phyloP scores from a whole-genome alignment of 345 rosid species.

The Excoecaria agallocha region DNA sequence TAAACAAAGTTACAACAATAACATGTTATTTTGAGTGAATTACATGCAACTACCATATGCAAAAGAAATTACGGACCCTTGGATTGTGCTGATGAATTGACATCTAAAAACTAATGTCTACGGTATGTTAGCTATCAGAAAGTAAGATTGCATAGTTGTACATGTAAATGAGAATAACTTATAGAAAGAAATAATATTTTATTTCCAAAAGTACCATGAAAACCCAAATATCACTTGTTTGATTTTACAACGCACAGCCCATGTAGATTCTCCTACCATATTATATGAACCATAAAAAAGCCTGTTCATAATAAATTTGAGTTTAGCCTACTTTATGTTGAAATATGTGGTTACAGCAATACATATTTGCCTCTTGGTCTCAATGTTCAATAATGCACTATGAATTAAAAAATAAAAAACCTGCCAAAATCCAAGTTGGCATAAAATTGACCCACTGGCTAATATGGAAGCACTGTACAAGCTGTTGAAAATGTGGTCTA shows the following conservation, averaged over 20 bases:
- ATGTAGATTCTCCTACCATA: neutral
- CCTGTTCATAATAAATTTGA: neutral
- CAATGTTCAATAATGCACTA: conserved; percentile 4
- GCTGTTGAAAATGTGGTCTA: neutral
- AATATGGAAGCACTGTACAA: neutral
- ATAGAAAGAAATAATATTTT: neutral
- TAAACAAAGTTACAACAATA: neutral
- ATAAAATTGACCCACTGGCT: neutral
- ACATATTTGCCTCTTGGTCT: neutral
- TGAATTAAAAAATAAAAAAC: neutral
- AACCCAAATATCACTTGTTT: neutral
- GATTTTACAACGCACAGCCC: neutral
- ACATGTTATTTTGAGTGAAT: neutral
- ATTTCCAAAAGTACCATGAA: neutral
- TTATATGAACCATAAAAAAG: neutral
- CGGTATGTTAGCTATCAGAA: neutral
- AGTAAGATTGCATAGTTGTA: neutral
- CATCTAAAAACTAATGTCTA: neutral
- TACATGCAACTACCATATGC: neutral
- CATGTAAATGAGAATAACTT: neutral
- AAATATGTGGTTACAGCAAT: neutral
- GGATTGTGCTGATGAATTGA: neutral
- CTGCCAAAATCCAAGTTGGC: neutral
- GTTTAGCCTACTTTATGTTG: neutral
- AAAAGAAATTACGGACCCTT: neutral